Conservation (phyloP, 345 rosid genomes). For the Durio zibethinus region DNA sequence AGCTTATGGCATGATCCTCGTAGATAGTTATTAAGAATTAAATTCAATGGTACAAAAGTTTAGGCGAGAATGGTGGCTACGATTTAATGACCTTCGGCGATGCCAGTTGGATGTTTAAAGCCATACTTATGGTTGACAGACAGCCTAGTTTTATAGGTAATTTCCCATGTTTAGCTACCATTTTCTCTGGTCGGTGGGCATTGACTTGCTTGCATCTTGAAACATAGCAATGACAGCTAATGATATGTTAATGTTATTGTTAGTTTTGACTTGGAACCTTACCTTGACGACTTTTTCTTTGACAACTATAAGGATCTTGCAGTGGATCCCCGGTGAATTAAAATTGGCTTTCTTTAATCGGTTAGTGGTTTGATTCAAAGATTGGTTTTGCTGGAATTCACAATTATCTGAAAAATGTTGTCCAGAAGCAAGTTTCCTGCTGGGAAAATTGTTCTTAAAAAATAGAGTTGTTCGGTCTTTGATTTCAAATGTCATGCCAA, state of each 20-base stretch:
- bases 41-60: background rate
- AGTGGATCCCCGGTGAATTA: background rate
- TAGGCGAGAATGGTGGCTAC: background rate
- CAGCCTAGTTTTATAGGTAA: background rate
- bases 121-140: background rate
- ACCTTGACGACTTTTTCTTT: background rate
- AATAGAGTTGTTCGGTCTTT: background rate
- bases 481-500: background rate
- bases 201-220: background rate
- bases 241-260: background rate
- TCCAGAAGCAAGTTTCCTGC: background rate
- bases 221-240: background rate
- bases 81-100: background rate
- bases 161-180: background rate
- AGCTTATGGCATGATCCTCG: background rate
- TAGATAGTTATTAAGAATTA: background rate
- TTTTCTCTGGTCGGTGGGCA: background rate
- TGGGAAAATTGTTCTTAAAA: background rate
- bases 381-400: background rate
- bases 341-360: background rate
- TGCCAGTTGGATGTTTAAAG: background rate
- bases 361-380: background rate
- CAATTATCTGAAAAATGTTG: background rate
- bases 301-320: background rate
- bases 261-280: background rate